Percentiles rank a stretch among this genome's conserved stretches.
phyloP scores from a whole-genome alignment of 805 yeast species.

The Nadsonia fulvescens region DNA sequence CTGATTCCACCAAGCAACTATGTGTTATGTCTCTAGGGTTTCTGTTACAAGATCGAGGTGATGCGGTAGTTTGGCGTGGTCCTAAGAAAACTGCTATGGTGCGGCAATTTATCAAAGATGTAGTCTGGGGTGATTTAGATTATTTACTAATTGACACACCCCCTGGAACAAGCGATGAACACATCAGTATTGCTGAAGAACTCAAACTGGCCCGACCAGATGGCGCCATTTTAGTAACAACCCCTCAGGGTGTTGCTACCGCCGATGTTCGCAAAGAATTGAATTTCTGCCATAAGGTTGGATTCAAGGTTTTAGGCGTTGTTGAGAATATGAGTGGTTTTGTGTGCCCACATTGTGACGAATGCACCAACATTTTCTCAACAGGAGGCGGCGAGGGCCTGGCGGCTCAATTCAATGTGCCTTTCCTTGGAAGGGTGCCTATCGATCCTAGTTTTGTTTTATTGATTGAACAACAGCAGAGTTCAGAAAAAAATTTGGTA shows the following conservation, averaged over 20 bases:
- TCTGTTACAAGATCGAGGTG: slow-evolving; percentile 64
- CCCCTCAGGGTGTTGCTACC: slow-evolving; percentile 86
- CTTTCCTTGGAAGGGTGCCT: slow-evolving; percentile 75
- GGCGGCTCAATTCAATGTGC: slow-evolving; percentile 42
- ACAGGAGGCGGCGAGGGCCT: slow-evolving; percentile 77
- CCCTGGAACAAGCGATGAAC: slow-evolving; percentile 98
- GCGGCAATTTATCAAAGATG: slow-evolving; percentile 78
- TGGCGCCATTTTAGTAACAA: slow-evolving; percentile 89
- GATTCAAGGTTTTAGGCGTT: slow-evolving; percentile 62
- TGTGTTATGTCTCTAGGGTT: slow-evolving; percentile 81
- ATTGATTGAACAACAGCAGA: slow-evolving; percentile 53
- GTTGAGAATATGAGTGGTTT: slow-evolving; percentile 96
- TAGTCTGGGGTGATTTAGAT: slow-evolving; percentile 68
- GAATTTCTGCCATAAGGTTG: slow-evolving; percentile 77
- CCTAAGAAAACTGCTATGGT: slow-evolving; percentile 98
- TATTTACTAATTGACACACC: slow-evolving; percentile 89
- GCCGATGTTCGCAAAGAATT: slow-evolving; percentile 92
- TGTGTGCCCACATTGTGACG: slow-evolving; percentile 84
- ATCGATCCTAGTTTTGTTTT: slow-evolving; percentile 86
- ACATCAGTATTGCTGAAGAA: slow-evolving; percentile 90
- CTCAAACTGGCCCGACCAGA: slow-evolving; percentile 53
- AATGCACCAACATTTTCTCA: slow-evolving; percentile 73
- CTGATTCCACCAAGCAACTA: slow-evolving; percentile 27
- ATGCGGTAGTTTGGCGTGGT: slow-evolving; percentile 94
- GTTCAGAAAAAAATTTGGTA: slow-evolving; percentile 12